These are phyloP conservation scores for Russula lepida DNA, from an alignment of 768 basidiomycete species.

Conservation along the genomic window DNA sequence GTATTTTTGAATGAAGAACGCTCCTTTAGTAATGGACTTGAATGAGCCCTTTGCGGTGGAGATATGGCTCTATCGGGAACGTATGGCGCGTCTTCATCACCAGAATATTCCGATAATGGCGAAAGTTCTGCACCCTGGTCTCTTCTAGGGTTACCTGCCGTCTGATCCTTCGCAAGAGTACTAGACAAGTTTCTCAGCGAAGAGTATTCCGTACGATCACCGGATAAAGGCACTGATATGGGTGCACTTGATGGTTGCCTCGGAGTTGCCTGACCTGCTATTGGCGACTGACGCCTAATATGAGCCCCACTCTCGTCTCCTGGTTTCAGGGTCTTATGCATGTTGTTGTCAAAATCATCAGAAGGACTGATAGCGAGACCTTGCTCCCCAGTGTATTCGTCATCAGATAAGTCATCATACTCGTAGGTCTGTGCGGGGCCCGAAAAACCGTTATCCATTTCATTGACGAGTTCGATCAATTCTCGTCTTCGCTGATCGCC, in stretches of 20 bases:
- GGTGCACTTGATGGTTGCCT: not conserved
- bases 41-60: not conserved
- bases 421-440: not conserved
- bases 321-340: not conserved
- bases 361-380: constrained; percentile 22
- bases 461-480: constrained; percentile 15
- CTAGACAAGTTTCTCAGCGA: not conserved
- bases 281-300: not conserved
- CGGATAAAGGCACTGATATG: not conserved
- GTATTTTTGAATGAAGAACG: not conserved
- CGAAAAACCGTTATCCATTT: constrained; percentile 5
- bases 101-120: constrained; percentile 13
- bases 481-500: constrained; percentile 14
- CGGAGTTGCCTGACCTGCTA: not conserved
- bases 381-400: constrained; percentile 27
- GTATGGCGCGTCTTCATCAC: constrained; percentile 3
- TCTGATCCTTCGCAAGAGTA: not conserved
- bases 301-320: not conserved
- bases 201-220: not conserved
- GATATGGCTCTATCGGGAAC: not conserved
- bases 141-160: not conserved
- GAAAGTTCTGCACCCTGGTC: constrained; percentile 1
- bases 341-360: not conserved
- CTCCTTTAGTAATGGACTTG: not conserved
- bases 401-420: constrained; percentile 9